Conservation (phyloP, 2,329 filamentous ascomycete genomes). For the Fusarium neocosmosporiellum region DNA sequence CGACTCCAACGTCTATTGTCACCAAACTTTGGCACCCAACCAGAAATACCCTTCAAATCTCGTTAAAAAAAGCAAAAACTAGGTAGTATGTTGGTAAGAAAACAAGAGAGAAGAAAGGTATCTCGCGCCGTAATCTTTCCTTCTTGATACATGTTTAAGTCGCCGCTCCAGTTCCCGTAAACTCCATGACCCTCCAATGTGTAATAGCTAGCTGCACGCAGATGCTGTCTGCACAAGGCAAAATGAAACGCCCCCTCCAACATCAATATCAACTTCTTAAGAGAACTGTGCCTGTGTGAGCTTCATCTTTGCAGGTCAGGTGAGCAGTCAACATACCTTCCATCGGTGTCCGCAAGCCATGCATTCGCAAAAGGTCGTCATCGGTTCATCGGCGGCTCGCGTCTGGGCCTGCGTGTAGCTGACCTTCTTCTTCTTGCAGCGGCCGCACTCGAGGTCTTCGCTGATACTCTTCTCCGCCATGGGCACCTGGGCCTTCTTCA, state of each 20-base stretch:
- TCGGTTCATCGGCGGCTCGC: slow-evolving; percentile 92
- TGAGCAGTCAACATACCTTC: slow-evolving; percentile 67
- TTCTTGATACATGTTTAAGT: slow-evolving; percentile 40
- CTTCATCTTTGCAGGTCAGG: neutral
- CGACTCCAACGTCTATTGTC: slow-evolving; percentile 6
- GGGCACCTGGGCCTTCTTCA: slow-evolving; percentile 96
- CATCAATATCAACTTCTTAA: slow-evolving; percentile 14
- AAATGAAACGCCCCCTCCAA: slow-evolving; percentile 34
- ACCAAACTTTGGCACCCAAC: neutral
- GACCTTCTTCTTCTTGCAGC: slow-evolving; percentile 93
- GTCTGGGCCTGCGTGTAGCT: slow-evolving; percentile 98
- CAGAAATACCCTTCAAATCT: slow-evolving; percentile 1
- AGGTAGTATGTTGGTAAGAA: slow-evolving; percentile 17
- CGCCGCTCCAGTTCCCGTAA: slow-evolving; percentile 38
- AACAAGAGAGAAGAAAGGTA: slow-evolving; percentile 36
- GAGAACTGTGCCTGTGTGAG: slow-evolving; percentile 40
- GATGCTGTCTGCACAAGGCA: slow-evolving; percentile 25
- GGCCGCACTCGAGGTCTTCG: slow-evolving; percentile 87
- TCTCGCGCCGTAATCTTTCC: slow-evolving; percentile 36
- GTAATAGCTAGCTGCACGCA: slow-evolving; percentile 15
- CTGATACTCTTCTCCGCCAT: slow-evolving; percentile 92
- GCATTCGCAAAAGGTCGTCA: slow-evolving; percentile 81
- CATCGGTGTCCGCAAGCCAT: slow-evolving; percentile 76
- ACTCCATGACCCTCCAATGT: slow-evolving; percentile 37
- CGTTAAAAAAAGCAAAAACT: slow-evolving; percentile 8